phyloP scores from a whole-genome alignment of 2,329 filamentous ascomycete genomes.

The Colletotrichum ledebouriae region DNA sequence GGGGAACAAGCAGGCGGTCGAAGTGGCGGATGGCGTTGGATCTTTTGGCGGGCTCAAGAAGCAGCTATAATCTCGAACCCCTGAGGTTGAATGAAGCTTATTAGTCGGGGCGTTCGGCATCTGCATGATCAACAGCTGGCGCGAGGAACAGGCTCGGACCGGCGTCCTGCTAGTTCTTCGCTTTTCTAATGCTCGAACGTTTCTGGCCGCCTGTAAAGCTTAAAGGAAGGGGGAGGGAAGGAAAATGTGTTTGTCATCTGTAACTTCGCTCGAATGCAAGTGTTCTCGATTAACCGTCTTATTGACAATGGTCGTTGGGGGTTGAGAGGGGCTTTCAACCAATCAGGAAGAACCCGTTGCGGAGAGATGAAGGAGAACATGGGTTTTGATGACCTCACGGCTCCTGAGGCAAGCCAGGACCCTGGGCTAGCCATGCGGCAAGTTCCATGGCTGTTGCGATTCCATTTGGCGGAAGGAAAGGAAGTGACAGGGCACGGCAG shows the following conservation, averaged over 20 bases:
- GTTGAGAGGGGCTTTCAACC: conserved; percentile 8
- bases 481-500: conserved; percentile 6
- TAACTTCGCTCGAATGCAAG: not conserved
- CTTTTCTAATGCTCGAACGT: conserved; percentile 26
- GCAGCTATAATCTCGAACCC: conserved; percentile 38
- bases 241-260: not conserved
- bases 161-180: conserved; percentile 13
- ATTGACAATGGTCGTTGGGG: not conserved
- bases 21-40: conserved; percentile 49
- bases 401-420: conserved; percentile 29
- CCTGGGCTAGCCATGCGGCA: conserved; percentile 21
- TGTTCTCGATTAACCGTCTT: not conserved
- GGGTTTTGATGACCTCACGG: conserved; percentile 40
- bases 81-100: conserved; percentile 2
- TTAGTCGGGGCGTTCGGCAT: conserved; percentile 6
- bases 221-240: not conserved
- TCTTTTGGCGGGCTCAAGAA: conserved; percentile 50
- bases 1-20: conserved; percentile 53
- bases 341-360: conserved; percentile 34
- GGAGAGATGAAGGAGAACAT: conserved; percentile 40
- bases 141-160: conserved; percentile 3
- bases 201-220: not conserved
- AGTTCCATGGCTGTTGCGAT: not conserved
- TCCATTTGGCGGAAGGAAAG: conserved; percentile 22
- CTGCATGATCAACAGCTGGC: not conserved